A percentile compares a stretch with the other conserved stretches of the same genome.
These are phyloP conservation scores for Tuber calosporum DNA, from an alignment of 495 filamentous ascomycete genomes.

Conservation along the genomic window DNA sequence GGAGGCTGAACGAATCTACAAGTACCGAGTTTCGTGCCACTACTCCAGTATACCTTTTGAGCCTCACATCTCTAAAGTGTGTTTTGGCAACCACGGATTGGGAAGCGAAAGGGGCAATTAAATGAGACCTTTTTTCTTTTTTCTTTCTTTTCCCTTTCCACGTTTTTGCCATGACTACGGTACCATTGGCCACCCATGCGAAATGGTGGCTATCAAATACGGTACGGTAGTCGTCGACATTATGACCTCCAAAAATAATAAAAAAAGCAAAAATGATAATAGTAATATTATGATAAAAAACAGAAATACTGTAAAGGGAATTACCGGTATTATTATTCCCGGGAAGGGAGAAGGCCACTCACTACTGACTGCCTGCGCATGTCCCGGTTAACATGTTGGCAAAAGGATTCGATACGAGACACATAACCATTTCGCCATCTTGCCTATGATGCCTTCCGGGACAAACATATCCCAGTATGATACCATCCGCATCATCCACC, in stretches of 20 bases:
- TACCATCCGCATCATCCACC: neutral
- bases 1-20: neutral
- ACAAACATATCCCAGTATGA: neutral
- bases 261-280: neutral
- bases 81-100: neutral
- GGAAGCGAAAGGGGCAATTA: neutral
- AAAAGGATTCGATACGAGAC: neutral
- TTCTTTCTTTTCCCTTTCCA: neutral
- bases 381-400: neutral
- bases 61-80: neutral
- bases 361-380: neutral
- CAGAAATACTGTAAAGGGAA: neutral
- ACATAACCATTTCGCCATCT: neutral
- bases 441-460: neutral
- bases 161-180: neutral
- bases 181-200: neutral
- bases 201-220: neutral
- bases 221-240: neutral
- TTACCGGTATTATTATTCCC: neutral
- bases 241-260: neutral
- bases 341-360: neutral
- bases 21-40: neutral
- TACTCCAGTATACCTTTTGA: too few species aligned
- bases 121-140: neutral
- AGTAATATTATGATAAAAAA: too few species aligned